Conservation (phyloP, 1,284 basidiomycete species). For the Vanrija pseudolonga region DNA sequence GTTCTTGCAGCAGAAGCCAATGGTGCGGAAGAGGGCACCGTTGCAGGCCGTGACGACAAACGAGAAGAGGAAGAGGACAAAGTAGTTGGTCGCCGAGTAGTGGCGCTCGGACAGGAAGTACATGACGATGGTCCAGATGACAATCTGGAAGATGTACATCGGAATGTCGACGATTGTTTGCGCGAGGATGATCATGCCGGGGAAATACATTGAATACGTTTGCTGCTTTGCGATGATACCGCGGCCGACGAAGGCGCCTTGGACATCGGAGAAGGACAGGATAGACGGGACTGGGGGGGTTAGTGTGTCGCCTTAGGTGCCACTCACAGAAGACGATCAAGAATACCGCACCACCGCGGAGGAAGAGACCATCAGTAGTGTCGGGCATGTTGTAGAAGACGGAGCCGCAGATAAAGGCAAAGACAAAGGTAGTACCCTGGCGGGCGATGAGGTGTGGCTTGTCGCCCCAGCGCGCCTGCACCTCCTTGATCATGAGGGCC, state of each 20-base stretch:
- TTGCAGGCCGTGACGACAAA: conserved; percentile 24
- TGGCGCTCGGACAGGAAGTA: conserved; percentile 39
- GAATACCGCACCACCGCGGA: conserved; percentile 65
- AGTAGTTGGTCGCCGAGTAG: conserved; percentile 34
- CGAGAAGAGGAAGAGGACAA: conserved; percentile 35
- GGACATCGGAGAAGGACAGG: conserved; percentile 62
- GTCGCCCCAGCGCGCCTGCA: conserved; percentile 36
- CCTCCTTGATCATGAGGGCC: conserved; percentile 33
- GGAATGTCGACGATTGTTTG: conserved; percentile 59
- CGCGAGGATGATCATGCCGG: conserved; percentile 55
- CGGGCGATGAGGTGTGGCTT: conserved; percentile 26
- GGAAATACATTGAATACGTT: conserved; percentile 48
- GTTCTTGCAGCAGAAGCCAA: conserved; percentile 33
- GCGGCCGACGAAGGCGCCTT: conserved; percentile 64
- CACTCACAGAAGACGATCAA: conserved; percentile 45
- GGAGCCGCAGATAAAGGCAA: conserved; percentile 58
- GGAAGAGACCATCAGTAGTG: conserved; percentile 60
- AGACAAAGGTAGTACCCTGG: conserved; percentile 29
- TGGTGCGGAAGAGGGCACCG: conserved; percentile 33
- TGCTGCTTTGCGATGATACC: conserved; percentile 61
- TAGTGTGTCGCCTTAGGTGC: not conserved
- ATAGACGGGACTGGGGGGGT: conserved; percentile 42
- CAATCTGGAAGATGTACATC: conserved; percentile 43
- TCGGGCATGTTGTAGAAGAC: conserved; percentile 65
- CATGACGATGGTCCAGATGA: conserved; percentile 46